A percentile compares a stretch with the other conserved stretches of the same genome.
phyloP scores from a whole-genome alignment of 345 rosid species.

The Gossypioides kirkii region DNA sequence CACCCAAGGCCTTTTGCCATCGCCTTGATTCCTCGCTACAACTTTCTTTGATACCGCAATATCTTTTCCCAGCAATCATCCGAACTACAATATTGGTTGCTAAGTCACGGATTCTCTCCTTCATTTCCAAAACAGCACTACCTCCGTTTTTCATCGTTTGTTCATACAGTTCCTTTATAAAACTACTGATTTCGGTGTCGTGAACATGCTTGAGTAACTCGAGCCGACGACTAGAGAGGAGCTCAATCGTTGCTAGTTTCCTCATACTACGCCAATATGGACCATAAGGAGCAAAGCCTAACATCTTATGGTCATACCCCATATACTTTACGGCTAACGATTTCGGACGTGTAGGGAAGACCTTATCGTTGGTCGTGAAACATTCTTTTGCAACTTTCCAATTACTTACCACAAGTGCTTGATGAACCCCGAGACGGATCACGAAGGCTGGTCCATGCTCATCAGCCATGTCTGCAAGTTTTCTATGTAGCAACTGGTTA shows the following conservation, averaged over 20 bases:
- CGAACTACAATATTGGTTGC: constrained; percentile 36
- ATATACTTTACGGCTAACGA: constrained; percentile 43
- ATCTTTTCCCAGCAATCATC: constrained; percentile 50
- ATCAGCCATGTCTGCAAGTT: constrained; percentile 43
- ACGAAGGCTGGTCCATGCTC: constrained; percentile 39
- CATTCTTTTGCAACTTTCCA: constrained; percentile 50
- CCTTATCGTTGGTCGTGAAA: constrained; percentile 53
- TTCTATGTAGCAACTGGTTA: constrained; percentile 35
- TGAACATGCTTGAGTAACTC: constrained; percentile 47
- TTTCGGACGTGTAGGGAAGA: constrained; percentile 51
- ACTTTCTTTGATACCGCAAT: constrained; percentile 14
- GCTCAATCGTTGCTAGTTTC: constrained; percentile 47
- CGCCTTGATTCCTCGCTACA: constrained; percentile 31
- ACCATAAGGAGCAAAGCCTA: constrained; percentile 61
- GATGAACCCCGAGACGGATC: constrained; percentile 38
- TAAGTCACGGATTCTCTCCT: constrained; percentile 38
- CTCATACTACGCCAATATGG: constrained; percentile 58
- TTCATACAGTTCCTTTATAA: constrained; percentile 29
- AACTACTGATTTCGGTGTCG: constrained; percentile 17
- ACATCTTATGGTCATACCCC: constrained; percentile 53
- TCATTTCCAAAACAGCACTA: constrained; percentile 35
- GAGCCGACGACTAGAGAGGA: constrained; percentile 48
- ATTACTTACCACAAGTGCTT: constrained; percentile 37
- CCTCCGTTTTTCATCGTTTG: constrained; percentile 21
- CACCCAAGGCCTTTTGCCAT: constrained; percentile 34